Percentiles rank a stretch among this genome's conserved stretches.
Evolutionary conservation across 2,329 filamentous ascomycete genomes (phyloP).

Genomic region (Fusarium devonianum): DNA sequence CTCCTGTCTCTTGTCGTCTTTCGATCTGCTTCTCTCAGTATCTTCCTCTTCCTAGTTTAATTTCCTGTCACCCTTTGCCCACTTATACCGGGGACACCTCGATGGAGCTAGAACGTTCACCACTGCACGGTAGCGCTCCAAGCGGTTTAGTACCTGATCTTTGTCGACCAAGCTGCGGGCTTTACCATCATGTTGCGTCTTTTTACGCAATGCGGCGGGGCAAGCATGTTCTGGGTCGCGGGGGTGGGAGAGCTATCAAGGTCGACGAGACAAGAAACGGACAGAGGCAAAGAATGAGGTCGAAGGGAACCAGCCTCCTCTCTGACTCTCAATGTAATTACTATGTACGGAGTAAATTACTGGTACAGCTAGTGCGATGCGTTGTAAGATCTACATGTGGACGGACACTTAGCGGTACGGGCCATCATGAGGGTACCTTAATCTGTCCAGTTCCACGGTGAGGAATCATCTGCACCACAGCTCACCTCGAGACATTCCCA

Average conservation of each 20-base stretch:
- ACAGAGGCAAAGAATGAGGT: neutral
- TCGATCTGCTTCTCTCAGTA: constrained; percentile 24
- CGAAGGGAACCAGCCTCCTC: neutral
- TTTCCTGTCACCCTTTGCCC: constrained; percentile 10
- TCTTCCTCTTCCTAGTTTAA: constrained; percentile 27
- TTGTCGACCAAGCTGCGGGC: constrained; percentile 31
- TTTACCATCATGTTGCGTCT: constrained; percentile 41
- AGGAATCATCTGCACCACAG: constrained; percentile 5
- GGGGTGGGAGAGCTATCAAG: constrained; percentile 5
- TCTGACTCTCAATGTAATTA: neutral
- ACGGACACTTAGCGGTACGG: too few relatives aligned
- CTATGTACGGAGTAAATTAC: too few relatives aligned
- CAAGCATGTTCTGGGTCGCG: constrained; percentile 20
- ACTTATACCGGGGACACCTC: constrained; percentile 32
- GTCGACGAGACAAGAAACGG: neutral
- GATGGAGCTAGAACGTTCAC: constrained; percentile 32
- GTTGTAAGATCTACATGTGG: too few relatives aligned
- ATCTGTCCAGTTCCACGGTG: constrained; percentile 16
- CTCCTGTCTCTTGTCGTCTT: constrained; percentile 4
- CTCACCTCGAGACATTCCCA: constrained; percentile 5
- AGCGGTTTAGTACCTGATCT: constrained; percentile 33
- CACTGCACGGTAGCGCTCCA: constrained; percentile 23
- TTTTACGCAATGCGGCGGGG: constrained; percentile 43
- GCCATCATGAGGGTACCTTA: too few relatives aligned
- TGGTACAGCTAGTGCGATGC: constrained; percentile 1